These are phyloP conservation scores for Geranium brycei DNA, from an alignment of 345 rosid genomes.

Conservation along the genomic window DNA sequence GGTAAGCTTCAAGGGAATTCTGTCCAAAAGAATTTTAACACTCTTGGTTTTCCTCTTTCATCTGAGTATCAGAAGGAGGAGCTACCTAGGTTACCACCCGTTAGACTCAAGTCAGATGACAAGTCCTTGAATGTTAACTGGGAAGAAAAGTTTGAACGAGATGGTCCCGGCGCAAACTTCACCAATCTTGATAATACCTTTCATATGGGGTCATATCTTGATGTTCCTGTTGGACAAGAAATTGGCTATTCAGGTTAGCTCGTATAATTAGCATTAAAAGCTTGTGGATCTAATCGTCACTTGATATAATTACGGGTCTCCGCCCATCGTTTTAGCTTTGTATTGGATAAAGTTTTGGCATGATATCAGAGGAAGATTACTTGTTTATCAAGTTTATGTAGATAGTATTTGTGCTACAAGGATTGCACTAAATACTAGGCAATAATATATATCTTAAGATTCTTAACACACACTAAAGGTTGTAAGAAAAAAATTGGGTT, in stretches of 20 bases:
- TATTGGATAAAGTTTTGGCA: too few species aligned
- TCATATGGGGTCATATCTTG: slow-evolving; percentile 75
- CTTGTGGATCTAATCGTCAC: too few species aligned
- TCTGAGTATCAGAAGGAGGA: slow-evolving; percentile 66
- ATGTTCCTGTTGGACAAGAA: slow-evolving; percentile 93
- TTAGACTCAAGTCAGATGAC: slow-evolving; percentile 88
- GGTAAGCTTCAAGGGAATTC: slow-evolving; percentile 44
- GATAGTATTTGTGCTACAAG: too few species aligned
- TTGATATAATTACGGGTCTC: too few species aligned
- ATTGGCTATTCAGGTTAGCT: slow-evolving; percentile 74
- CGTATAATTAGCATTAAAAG: background rate
- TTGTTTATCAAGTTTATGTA: too few species aligned
- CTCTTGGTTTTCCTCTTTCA: slow-evolving; percentile 39
- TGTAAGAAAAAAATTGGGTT: too few species aligned
- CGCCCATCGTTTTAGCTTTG: too few species aligned
- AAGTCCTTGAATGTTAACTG: slow-evolving; percentile 54
- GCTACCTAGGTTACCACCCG: slow-evolving; percentile 89
- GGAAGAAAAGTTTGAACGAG: slow-evolving; percentile 79
- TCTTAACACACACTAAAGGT: too few species aligned
- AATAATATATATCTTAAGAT: too few species aligned
- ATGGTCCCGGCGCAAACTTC: slow-evolving; percentile 44
- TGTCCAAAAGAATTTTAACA: slow-evolving; percentile 36
- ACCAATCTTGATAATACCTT: slow-evolving; percentile 49
- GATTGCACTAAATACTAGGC: too few species aligned
- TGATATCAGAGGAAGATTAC: too few species aligned